Conservation (phyloP, 1,284 basidiomycete species). For the Filobasidium uniguttulatum region DNA sequence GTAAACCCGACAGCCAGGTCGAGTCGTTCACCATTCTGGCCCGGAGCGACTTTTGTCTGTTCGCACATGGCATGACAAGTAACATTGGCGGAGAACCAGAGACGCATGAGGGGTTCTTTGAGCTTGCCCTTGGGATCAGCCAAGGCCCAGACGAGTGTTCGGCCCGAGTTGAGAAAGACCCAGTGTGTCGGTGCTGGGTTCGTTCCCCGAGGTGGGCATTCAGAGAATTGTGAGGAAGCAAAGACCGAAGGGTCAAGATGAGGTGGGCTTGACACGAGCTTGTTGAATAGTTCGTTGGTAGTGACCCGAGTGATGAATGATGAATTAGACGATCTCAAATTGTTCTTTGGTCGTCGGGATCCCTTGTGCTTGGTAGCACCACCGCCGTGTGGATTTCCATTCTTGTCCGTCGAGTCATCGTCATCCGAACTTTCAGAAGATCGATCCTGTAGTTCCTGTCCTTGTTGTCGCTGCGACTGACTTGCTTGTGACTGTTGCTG, state of each 20-base stretch:
- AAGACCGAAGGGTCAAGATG: conserved; percentile 23
- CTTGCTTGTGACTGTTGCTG: conserved; percentile 1
- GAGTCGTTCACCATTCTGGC: conserved; percentile 33
- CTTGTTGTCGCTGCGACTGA: conserved; percentile 3
- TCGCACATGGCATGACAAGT: conserved; percentile 80
- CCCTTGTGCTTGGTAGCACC: conserved; percentile 49
- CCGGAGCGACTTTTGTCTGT: conserved; percentile 49
- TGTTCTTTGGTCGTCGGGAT: conserved; percentile 63
- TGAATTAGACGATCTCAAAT: conserved; percentile 71
- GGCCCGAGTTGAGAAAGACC: conserved; percentile 12
- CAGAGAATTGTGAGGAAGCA: conserved; percentile 15
- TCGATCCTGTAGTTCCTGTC: conserved; percentile 20
- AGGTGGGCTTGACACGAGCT: conserved; percentile 40
- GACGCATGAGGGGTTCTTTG: conserved; percentile 69
- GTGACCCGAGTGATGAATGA: conserved; percentile 78
- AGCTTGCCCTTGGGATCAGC: conserved; percentile 9
- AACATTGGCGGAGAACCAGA: conserved; percentile 72
- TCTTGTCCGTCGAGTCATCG: conserved; percentile 23
- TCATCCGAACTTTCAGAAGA: conserved; percentile 39
- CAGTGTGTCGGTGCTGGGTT: conserved; percentile 13
- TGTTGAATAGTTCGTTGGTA: conserved; percentile 58
- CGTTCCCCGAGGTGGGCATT: not conserved
- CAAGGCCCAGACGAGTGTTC: conserved; percentile 11
- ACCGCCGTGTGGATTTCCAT: conserved; percentile 39
- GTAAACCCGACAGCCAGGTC: conserved; percentile 87